Evolutionary conservation across 805 yeast genomes (phyloP).

Genomic region (Huiozyma naganishii): DNA sequence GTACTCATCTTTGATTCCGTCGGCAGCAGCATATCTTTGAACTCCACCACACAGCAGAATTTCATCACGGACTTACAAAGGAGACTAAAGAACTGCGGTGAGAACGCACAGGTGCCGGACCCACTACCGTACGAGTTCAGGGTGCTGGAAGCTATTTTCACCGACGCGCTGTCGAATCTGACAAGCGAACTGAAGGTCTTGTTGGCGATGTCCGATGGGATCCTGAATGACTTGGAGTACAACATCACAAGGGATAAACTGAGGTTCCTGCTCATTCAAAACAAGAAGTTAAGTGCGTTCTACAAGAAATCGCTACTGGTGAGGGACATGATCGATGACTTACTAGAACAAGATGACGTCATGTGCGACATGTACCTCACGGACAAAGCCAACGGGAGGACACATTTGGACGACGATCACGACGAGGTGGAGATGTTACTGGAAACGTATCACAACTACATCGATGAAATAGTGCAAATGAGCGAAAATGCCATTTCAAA

Average conservation of each 20-base stretch:
- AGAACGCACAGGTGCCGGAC: slow-evolving; percentile 13
- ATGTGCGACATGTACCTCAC: slow-evolving; percentile 72
- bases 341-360: slow-evolving; percentile 81
- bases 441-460: slow-evolving; percentile 82
- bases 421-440: slow-evolving; percentile 81
- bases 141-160: slow-evolving; percentile 79
- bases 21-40: slow-evolving; percentile 19
- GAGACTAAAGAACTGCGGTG: slow-evolving; percentile 16
- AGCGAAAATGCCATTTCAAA: slow-evolving; percentile 69
- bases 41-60: slow-evolving; percentile 19
- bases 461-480: slow-evolving; percentile 90
- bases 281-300: slow-evolving; percentile 75
- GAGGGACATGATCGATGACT: slow-evolving; percentile 73
- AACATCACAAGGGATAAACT: slow-evolving; percentile 73
- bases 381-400: slow-evolving; percentile 38
- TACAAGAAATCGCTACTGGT: slow-evolving; percentile 74
- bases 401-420: slow-evolving; percentile 52
- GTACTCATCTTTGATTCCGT: slow-evolving; percentile 62
- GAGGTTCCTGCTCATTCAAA: slow-evolving; percentile 68
- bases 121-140: slow-evolving; percentile 77
- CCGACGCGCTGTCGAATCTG: slow-evolving; percentile 66
- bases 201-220: slow-evolving; percentile 60
- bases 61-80: slow-evolving; percentile 17
- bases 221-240: slow-evolving; percentile 67
- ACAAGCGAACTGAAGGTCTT: slow-evolving; percentile 83